These are phyloP conservation scores for Paraglomus brasilianum DNA, from an alignment of 192 early-diverging fungal genomes.

Conservation along the genomic window DNA sequence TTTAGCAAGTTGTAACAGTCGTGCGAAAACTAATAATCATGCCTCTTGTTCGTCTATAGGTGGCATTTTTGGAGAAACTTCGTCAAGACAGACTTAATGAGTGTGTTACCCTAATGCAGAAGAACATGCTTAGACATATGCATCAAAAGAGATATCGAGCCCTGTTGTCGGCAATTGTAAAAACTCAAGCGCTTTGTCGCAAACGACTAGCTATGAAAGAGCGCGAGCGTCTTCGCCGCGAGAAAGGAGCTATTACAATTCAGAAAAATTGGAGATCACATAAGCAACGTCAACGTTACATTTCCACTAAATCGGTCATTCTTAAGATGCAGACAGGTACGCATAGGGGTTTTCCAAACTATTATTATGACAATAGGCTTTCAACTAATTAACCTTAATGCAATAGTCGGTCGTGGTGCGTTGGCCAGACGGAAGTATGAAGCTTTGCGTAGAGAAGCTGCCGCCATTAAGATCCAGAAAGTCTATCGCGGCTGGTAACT, in stretches of 20 bases:
- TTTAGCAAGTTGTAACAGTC: neutral
- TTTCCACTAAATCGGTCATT: constrained; percentile 48
- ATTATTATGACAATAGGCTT: neutral
- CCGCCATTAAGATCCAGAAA: constrained; percentile 79
- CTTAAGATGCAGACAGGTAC: constrained; percentile 60
- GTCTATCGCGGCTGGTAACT: constrained; percentile 61
- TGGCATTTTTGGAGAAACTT: constrained; percentile 86
- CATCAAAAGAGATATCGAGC: constrained; percentile 58
- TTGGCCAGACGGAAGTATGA: constrained; percentile 64
- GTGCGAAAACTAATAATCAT: neutral
- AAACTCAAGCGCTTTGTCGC: constrained; percentile 67
- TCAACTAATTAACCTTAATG: neutral
- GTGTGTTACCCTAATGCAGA: constrained; percentile 86
- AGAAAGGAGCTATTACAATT: constrained; percentile 69
- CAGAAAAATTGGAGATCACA: constrained; percentile 74
- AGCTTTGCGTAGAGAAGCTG: constrained; percentile 55
- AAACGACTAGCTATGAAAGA: constrained; percentile 57
- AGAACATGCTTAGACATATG: constrained; percentile 76
- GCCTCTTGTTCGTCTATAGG: constrained; percentile 26
- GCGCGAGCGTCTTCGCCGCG: constrained; percentile 54
- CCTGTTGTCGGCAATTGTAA: constrained; percentile 59
- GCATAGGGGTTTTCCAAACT: neutral
- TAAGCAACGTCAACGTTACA: constrained; percentile 52
- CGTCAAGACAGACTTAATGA: constrained; percentile 78
- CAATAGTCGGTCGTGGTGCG: constrained; percentile 54